Evolutionary conservation across 768 basidiomycete genomes (phyloP), one percentile per base, ranked within the genome.

Genomic region (Russula vinacea): DNA sequence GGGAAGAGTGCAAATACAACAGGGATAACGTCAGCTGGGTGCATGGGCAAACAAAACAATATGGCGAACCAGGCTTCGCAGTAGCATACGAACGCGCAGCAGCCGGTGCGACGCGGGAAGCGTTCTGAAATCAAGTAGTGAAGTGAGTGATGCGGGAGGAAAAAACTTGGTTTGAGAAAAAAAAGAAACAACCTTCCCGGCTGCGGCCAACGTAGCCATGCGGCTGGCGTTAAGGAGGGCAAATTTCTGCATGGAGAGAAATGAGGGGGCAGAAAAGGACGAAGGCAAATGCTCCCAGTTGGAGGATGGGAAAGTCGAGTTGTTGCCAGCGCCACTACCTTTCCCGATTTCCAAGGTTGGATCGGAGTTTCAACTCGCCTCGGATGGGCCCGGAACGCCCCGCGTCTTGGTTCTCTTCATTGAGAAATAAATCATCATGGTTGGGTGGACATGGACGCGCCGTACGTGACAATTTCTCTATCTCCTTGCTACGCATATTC

Each of bases 1-100:
- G 26, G 10, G 56, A 24, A 29, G 22, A 62, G 69, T 39, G 53
- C 56, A 39, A 56, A 19, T 44, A 45, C 9, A 37, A 26, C 53
- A 66, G 62, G 67, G 37, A 26, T 52, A 66, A 62, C n/a, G 67
- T 69, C 67, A 71, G 68, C 69, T 67, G 17, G 39, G 29, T 51
- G 32, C n/a, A 13, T 8, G 26, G 29, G 42, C 49, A 53, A 29
- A 56, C n/a, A 58, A 9, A 19, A 37, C 10, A 19, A 58, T 33
- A 39, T 47, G 58, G 71, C 90, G 69, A 70, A 98, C 95, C 91
- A 78, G 97, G 88, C 82, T 99, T 99, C 73, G 95, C 95, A 71
- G 96, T 94, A 71, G 97, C 97, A 82, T 99, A 99, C 67, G 89
- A 82, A 75, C 96, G 92, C 74, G 86, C 77, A 63, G 81, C 77